Base-by-base conservation (phyloP, 495 filamentous ascomycete genomes). In the Daldinia concentrica region DNA sequence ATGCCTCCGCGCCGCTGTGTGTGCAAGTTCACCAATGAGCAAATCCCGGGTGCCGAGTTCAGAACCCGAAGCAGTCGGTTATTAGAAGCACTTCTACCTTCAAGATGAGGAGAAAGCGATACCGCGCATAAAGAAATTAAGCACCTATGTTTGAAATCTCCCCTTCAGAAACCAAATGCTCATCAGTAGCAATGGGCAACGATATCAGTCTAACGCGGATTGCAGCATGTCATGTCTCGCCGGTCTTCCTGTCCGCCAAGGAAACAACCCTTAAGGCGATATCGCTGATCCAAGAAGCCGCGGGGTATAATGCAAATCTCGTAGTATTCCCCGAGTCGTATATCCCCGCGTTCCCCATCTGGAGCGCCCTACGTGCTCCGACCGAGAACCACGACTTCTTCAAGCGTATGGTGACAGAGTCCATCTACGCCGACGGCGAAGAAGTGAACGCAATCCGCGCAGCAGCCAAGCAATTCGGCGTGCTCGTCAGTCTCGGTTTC, bases 271-370 rank as follows among this genome's bases (percentile, higher is more conserved):
- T 74, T 27, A 83, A 83, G 52, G 77, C 78, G 19, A 71, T 82
- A 30, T 71, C 71, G 0, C 72, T 83, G 22, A 83, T 85, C 52
- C 64, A 77, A 17, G 64, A 80, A 62, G 82, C 82, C 1, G 80
- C 82, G 11, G 24, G 39, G 30, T 75, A 80, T 61, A 58, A 65
- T 0, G 82, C 82, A 7, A 73, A 83, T 19, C 69, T 85, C 6
- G 69, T 85, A 11, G 82, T 82, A 58, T 85, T 84, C 66, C 82
- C 83, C 0, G 83, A 84, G 63, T 73, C 79, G 0, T 83, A 74
- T 68, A 81, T 84, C 12, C 78, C 82, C 8, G 83, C 71, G 11
- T 81, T 73, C 39, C 78, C 79, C 6, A 59, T 79, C 58, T 81
- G 79, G 79, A 79, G 76, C 62, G 72, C 77, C 45, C 43, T 80